A percentile compares a stretch with the other conserved stretches of the same genome.
Evolutionary conservation across 108 stramenopile species (phyloP).

Genomic region (Stephanodiscus triporus): DNA sequence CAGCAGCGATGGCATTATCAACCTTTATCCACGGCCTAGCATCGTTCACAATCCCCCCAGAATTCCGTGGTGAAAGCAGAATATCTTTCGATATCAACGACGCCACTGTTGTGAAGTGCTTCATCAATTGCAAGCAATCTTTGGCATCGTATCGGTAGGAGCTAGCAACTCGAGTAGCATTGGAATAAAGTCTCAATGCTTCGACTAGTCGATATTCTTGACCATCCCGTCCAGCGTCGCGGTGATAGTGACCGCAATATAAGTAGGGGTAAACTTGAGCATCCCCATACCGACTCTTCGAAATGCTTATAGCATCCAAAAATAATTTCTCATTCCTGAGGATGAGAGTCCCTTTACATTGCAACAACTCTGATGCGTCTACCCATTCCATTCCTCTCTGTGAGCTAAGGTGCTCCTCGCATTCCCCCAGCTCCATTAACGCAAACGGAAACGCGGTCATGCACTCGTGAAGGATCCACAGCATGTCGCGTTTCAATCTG

Average conservation of each 20-base stretch:
- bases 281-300: constrained; percentile 37
- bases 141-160: constrained; percentile 51
- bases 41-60: constrained; percentile 20
- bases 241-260: constrained; percentile 65
- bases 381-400: constrained; percentile 52
- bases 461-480: constrained; percentile 62
- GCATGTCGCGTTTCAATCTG: constrained; percentile 58
- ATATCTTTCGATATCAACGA: constrained; percentile 55
- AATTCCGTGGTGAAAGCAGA: constrained; percentile 28
- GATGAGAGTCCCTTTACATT: constrained; percentile 6
- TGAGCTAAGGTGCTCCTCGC: constrained; percentile 60
- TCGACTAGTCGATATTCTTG: constrained; percentile 61
- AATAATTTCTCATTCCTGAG: constrained; percentile 57
- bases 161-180: constrained; percentile 54
- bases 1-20: constrained; percentile 50
- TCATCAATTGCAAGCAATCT: constrained; percentile 60
- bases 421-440: constrained; percentile 64
- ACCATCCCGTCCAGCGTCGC: constrained; percentile 53
- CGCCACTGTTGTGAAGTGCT: constrained; percentile 53
- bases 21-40: constrained; percentile 32
- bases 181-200: constrained; percentile 49
- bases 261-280: constrained; percentile 60
- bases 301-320: constrained; percentile 50
- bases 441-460: constrained; percentile 61
- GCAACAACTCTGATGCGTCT: constrained; percentile 24